Conservation (phyloP, 129 eudicot genomes). For the Escallonia herrerae region DNA sequence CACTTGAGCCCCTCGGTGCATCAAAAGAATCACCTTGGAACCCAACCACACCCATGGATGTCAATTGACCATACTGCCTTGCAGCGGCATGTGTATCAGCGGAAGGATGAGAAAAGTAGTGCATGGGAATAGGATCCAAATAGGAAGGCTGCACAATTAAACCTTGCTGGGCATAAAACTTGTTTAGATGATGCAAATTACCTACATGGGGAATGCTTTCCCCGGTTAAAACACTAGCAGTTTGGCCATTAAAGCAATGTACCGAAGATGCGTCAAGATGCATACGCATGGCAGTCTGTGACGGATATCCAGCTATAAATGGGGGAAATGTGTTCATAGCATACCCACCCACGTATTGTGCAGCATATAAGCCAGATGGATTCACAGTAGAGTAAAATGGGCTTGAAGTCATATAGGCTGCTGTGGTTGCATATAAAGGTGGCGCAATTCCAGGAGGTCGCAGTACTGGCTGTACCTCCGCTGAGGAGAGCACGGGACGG, state of each 20-base stretch:
- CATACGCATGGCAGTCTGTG: slow-evolving; percentile 16
- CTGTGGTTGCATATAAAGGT: slow-evolving; percentile 30
- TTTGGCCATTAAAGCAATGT: background rate
- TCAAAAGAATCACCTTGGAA: slow-evolving; percentile 18
- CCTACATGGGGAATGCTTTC: slow-evolving; percentile 21
- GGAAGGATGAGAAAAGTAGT: slow-evolving; percentile 13
- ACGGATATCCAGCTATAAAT: slow-evolving; percentile 19
- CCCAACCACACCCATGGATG: slow-evolving; percentile 10
- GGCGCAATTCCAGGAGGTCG: slow-evolving; percentile 27
- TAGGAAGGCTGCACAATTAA: slow-evolving; percentile 19
- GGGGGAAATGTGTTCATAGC: slow-evolving; percentile 19
- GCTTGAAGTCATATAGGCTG: slow-evolving; percentile 44
- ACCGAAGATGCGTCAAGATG: slow-evolving; percentile 1
- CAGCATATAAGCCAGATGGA: slow-evolving; percentile 16
- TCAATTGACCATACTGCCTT: slow-evolving; percentile 7
- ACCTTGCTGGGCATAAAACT: slow-evolving; percentile 24
- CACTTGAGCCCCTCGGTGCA: background rate
- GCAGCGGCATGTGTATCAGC: slow-evolving; percentile 11
- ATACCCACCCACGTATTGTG: slow-evolving; percentile 26
- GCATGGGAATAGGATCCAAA: slow-evolving; percentile 23
- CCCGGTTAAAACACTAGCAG: slow-evolving; percentile 13
- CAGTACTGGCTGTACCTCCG: slow-evolving; percentile 16
- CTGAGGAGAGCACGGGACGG: slow-evolving; percentile 2
- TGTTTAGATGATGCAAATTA: slow-evolving; percentile 10
- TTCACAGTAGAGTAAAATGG: slow-evolving; percentile 31